Conservation (phyloP, 2,329 filamentous ascomycete genomes). For the Blastomyces emzantsi region DNA sequence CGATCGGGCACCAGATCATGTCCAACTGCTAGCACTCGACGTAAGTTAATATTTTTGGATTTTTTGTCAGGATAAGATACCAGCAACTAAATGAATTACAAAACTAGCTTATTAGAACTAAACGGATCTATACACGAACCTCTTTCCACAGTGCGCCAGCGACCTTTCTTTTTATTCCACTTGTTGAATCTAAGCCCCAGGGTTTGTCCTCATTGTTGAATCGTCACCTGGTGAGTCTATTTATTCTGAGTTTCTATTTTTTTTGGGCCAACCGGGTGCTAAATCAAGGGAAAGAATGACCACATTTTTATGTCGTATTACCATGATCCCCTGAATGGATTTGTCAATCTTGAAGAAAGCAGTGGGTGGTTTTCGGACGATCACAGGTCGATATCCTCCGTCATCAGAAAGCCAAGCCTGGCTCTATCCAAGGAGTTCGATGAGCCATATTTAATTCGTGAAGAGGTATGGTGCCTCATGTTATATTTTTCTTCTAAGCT, state of each 20-base stretch:
- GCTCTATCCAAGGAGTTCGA: background rate
- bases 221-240: slow-evolving; percentile 32
- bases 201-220: slow-evolving; percentile 29
- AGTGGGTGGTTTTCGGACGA: slow-evolving; percentile 33
- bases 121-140: slow-evolving; percentile 66
- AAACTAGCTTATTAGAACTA: slow-evolving; percentile 67
- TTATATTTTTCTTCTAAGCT: background rate
- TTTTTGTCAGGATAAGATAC: background rate
- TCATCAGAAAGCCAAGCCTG: slow-evolving; percentile 25
- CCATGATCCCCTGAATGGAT: slow-evolving; percentile 63
- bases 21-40: slow-evolving; percentile 72
- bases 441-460: slow-evolving; percentile 5
- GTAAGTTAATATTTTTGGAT: slow-evolving; percentile 26
- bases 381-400: slow-evolving; percentile 29
- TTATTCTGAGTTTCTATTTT: background rate
- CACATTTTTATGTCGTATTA: slow-evolving; percentile 82
- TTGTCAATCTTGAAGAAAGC: slow-evolving; percentile 62
- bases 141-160: slow-evolving; percentile 65
- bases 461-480: slow-evolving; percentile 8
- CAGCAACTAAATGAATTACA: slow-evolving; percentile 19
- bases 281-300: slow-evolving; percentile 49
- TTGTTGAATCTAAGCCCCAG: slow-evolving; percentile 43
- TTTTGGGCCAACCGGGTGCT: background rate
- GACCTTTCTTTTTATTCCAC: slow-evolving; percentile 68
- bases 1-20: slow-evolving; percentile 58